These are phyloP conservation scores for Termitomyces sp. DNA, from an alignment of 768 basidiomycete species.

Conservation along the genomic window DNA sequence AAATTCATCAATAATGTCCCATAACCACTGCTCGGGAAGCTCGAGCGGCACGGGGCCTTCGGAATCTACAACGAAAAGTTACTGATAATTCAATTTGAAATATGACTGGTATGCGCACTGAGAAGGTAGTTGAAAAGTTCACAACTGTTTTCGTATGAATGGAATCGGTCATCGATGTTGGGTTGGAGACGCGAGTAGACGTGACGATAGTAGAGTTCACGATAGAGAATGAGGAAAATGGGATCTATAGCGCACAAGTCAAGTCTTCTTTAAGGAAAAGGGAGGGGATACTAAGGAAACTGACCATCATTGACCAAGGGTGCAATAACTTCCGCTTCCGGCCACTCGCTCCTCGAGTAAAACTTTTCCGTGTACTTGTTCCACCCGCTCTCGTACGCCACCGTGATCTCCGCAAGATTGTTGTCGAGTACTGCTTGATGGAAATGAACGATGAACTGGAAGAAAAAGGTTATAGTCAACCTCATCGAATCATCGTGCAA, in stretches of 20 bases:
- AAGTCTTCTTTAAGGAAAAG: background rate
- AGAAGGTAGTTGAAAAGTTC: constrained; percentile 97
- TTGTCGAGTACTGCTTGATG: constrained; percentile 90
- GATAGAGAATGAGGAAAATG: constrained; percentile 94
- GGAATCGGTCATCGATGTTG: constrained; percentile 96
- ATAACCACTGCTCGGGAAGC: constrained; percentile 96
- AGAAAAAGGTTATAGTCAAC: background rate
- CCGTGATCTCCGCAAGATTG: constrained; percentile 86
- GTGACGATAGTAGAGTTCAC: constrained; percentile 93
- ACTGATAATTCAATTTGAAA: background rate
- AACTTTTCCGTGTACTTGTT: constrained; percentile 95
- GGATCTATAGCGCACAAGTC: constrained; percentile 50
- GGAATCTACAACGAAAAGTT: constrained; percentile 56
- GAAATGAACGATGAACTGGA: constrained; percentile 91
- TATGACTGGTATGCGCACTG: constrained; percentile 47
- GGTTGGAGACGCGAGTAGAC: constrained; percentile 95
- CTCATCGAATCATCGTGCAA: constrained; percentile 2
- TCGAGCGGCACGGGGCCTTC: constrained; percentile 92
- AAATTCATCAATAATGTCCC: constrained; percentile 97
- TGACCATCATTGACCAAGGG: constrained; percentile 90
- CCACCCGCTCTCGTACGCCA: constrained; percentile 97
- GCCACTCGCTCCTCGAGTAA: constrained; percentile 94
- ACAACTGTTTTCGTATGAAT: constrained; percentile 97
- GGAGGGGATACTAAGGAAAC: constrained; percentile 17
- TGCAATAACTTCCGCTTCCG: constrained; percentile 93